phyloP scores from a whole-genome alignment of 257 asterid genomes.

The Gardenia jasminoides region DNA sequence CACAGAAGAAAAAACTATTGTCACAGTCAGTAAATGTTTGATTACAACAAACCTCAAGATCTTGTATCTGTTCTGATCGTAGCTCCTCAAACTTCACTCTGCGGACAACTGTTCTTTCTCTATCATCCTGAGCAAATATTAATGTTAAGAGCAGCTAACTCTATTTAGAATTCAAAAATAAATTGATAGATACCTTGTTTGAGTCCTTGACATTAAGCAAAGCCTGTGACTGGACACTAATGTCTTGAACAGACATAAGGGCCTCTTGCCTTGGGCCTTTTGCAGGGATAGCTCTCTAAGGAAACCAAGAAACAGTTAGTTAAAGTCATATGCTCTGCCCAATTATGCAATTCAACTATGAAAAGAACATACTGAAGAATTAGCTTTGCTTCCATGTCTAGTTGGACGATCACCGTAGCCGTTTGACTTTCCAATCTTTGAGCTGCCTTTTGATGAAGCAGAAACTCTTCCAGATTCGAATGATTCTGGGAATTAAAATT shows the following conservation, averaged over 20 bases:
- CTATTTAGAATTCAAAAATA: background rate
- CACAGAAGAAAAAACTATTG: background rate
- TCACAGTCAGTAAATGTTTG: conserved; percentile 3
- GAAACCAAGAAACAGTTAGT: conserved; percentile 19
- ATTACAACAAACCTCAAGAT: conserved; percentile 73
- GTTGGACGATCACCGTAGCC: conserved; percentile 64
- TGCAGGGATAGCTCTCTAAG: conserved; percentile 64
- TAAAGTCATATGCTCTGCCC: background rate
- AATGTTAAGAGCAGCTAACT: background rate
- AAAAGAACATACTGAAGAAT: conserved; percentile 60
- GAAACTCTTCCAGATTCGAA: conserved; percentile 63
- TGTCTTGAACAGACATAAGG: conserved; percentile 74
- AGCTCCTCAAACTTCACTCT: conserved; percentile 91
- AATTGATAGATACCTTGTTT: conserved; percentile 53
- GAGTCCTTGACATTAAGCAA: conserved; percentile 82
- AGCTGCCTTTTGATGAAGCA: conserved; percentile 57
- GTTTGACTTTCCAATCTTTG: conserved; percentile 65
- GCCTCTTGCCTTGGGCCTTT: conserved; percentile 84
- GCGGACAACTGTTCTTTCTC: conserved; percentile 85
- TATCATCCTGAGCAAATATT: conserved; percentile 64
- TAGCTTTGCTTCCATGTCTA: conserved; percentile 73
- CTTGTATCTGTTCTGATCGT: conserved; percentile 96
- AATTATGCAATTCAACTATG: conserved; percentile 21
- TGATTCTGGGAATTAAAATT: conserved; percentile 45
- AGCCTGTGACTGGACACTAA: conserved; percentile 77